Evolutionary conservation across 208 protist genomes (phyloP), one percentile per base, ranked within the genome.

Genomic region (Wallacemonas sp.): DNA sequence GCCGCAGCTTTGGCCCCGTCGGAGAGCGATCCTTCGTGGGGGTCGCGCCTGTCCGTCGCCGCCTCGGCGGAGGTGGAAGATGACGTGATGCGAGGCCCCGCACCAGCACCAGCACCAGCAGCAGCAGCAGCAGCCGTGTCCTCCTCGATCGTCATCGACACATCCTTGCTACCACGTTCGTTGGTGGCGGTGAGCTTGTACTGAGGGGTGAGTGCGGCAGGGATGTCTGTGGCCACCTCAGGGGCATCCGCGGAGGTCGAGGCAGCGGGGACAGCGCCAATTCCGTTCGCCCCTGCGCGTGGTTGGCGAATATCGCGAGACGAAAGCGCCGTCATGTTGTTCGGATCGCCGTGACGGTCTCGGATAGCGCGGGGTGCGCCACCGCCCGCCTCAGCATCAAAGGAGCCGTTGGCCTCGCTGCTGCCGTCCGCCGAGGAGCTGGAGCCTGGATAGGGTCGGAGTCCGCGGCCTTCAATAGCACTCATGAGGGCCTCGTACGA

Each of bases 401-500:
- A 58, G 15, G 22, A 15, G 2, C 28, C 31, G 51, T n/a, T 45
- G 56, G 38, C 26, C 31, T 62, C 56, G 38, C 56, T 62, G 14
- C 38, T 27, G 22, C 38, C 22, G 19, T 45, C 34, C 3, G 28
- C 51, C 14, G 36, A 44, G 28, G 51, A 33, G 51, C 34, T 15
- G 0, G 51, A 45, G 51, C 31, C 58, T 34, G 30, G 22, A 22
- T 5, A 28, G 15, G 42, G 15, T 3, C 42, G 49, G n/a, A 47
- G 69, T 1, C 64, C 66, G 33, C 80, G 72, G 51, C 65, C 72
- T 38, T 85, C 78, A 24, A 88, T 83, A 6, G 77, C 84, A 69
- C 58, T 76, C 68, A 94, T 77, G 41, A 91, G 78, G 17, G 79
- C 77, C 53, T 91, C 84, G 72, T 90, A 90, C 1, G 80, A 87